Conservation (phyloP, 163 green algal genomes). For the Scenedesmus sp. region DNA sequence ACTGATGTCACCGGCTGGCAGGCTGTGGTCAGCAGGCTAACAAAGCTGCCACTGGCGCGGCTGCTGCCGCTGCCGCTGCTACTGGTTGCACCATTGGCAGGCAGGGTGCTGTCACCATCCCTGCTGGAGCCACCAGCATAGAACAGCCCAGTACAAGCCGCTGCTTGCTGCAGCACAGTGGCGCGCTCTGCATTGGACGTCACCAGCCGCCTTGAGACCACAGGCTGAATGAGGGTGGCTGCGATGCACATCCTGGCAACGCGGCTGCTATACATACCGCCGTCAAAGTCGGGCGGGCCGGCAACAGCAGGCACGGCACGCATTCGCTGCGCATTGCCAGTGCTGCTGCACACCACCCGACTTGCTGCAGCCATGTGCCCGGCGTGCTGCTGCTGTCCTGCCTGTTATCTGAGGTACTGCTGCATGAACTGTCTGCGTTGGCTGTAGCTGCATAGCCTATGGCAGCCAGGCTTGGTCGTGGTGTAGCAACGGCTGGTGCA, state of each 20-base stretch:
- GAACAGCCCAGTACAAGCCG: background rate
- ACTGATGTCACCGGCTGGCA: background rate
- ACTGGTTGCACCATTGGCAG: background rate
- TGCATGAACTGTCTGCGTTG: too few relatives aligned
- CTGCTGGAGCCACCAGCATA: too few relatives aligned
- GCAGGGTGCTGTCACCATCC: too few relatives aligned
- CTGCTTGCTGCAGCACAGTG: slow-evolving; percentile 19
- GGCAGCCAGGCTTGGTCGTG: background rate
- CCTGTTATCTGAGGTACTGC: background rate
- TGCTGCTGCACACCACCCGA: slow-evolving; percentile 9
- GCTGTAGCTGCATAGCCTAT: background rate
- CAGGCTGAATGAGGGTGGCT: slow-evolving; percentile 21
- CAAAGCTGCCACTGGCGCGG: background rate
- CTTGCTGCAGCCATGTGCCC: background rate
- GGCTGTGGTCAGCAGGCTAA: background rate
- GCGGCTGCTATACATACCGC: too few relatives aligned
- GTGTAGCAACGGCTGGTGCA: too few relatives aligned
- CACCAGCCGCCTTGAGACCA: slow-evolving; percentile 45
- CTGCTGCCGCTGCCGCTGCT: background rate
- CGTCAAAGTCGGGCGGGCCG: too few relatives aligned
- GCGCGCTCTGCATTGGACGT: slow-evolving; percentile 15
- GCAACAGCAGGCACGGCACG: background rate
- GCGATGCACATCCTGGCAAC: background rate
- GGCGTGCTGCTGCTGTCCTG: too few relatives aligned
- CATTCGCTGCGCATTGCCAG: background rate